Conservation (phyloP, 805 yeast species). For the Saccharomycopsis capsularis region DNA sequence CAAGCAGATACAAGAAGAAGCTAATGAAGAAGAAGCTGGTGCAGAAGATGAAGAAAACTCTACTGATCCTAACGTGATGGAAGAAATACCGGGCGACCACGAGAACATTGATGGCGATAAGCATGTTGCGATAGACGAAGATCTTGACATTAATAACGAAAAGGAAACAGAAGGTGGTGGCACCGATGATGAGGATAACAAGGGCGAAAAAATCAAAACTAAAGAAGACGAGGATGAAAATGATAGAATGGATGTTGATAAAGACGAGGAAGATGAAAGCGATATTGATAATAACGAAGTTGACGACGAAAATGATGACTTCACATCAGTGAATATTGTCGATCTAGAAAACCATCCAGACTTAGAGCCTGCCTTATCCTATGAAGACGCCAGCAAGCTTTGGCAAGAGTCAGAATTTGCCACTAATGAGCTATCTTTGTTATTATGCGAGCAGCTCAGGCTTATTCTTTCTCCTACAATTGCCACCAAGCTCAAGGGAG, state of each 20-base stretch:
- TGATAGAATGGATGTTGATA: constrained; percentile 27
- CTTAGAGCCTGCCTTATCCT: constrained; percentile 38
- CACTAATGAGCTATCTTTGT: constrained; percentile 83
- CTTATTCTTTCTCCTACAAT: constrained; percentile 91
- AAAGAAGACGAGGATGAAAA: constrained; percentile 32
- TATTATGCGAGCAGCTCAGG: constrained; percentile 86
- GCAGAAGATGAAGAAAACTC: constrained; percentile 30
- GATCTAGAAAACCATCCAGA: constrained; percentile 22
- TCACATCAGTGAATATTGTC: constrained; percentile 24
- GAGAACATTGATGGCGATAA: constrained; percentile 28
- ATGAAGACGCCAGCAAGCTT: constrained; percentile 63
- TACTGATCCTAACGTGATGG: constrained; percentile 28
- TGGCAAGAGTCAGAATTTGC: constrained; percentile 81
- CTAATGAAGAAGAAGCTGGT: constrained; percentile 30
- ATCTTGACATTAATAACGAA: constrained; percentile 26
- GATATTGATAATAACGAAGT: constrained; percentile 25
- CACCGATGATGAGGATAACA: constrained; percentile 27
- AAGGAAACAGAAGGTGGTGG: constrained; percentile 28
- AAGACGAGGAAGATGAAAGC: constrained; percentile 26
- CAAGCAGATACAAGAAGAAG: constrained; percentile 73
- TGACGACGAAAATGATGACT: constrained; percentile 26
- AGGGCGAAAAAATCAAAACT: constrained; percentile 39
- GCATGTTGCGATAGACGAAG: constrained; percentile 26
- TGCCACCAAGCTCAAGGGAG: constrained; percentile 93
- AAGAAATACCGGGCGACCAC: too few species aligned